Base-by-base conservation (phyloP, 768 basidiomycete species). In the Pseudohyphozyma bogoriensis region DNA sequence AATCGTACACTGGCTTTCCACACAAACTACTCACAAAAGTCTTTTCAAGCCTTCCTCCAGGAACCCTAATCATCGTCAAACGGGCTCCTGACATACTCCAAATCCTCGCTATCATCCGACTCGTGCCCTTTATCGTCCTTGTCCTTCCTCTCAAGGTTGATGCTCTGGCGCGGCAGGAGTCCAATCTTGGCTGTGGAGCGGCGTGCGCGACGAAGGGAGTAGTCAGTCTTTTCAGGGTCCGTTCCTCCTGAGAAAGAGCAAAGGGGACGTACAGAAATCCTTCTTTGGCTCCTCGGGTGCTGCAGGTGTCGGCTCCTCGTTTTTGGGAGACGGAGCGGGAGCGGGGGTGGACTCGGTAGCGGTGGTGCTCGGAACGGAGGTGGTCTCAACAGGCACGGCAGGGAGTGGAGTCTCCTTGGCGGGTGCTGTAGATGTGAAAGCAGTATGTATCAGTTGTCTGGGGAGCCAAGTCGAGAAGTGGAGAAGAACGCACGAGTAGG, bases 61-160 rank as follows among this genome's bases (percentile, higher is more conserved):
- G 4, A 16, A 6, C n/a, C 31, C 44, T 40, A 63, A 10, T 64
- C 63, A 4, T 64, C 63, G 26, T 64, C 59, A 22, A 64, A 64
- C 36, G 63, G 63, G 18, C 31, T 55, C 55, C 35, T 44, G 18
- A 44, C 47, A n/a, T 64, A 64, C 24, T 64, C 63, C n/a, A 64
- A 42, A 12, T 64, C 63, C 33, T 58, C 56, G 15, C n/a, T n/a
- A n/a, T 45, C 46, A 20, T 60, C 58, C 29, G 42, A 44, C 8
- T 64, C 63, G 26, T 37, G 37, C 13, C 57, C 58, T 42, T 47
- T 56, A 15, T 55, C 60, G 40, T 50, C 28, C 29, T 33, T 12
- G n/a, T n/a, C n/a, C 37, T n/a, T n/a, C n/a, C 42, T 33, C 29
- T 64, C 63, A 40, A 64, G 59, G 3, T 59, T 60, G 42, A 64